Evolutionary conservation across 83 land plant species (phyloP).

Genomic region (Picea mariana): DNA sequence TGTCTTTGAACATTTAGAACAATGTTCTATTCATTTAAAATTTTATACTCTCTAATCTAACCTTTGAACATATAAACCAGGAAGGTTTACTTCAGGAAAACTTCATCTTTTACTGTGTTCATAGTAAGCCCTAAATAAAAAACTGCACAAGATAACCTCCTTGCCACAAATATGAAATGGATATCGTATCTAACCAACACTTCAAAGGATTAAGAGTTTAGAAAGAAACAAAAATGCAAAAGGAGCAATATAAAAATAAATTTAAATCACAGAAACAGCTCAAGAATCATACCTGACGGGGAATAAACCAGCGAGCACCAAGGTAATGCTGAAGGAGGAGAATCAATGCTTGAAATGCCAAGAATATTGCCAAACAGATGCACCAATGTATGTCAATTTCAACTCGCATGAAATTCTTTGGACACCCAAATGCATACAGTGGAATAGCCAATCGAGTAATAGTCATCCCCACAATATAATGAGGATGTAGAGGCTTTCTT

Average conservation of each 20-base stretch:
- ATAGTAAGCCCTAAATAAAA: not conserved
- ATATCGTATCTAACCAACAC: not conserved
- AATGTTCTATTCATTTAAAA: not conserved
- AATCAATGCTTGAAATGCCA: constrained; percentile 72
- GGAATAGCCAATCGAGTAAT: constrained; percentile 93
- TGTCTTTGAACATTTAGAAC: not conserved
- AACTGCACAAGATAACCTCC: not conserved
- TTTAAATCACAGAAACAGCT: not conserved
- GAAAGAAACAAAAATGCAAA: not conserved
- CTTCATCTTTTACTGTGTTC: not conserved
- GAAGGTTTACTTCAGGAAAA: not conserved
- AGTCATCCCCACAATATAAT: constrained; percentile 93
- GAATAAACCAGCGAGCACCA: constrained; percentile 99
- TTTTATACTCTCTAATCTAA: not conserved
- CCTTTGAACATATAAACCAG: not conserved
- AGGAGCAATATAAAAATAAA: not conserved
- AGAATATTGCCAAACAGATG: constrained; percentile 53
- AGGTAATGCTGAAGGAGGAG: constrained; percentile 94
- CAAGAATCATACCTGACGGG: constrained; percentile 76
- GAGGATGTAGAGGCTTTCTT: constrained; percentile 93
- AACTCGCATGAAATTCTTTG: constrained; percentile 89
- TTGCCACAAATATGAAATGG: not conserved
- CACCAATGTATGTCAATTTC: constrained; percentile 81
- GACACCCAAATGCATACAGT: constrained; percentile 93
- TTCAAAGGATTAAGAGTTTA: not conserved